phyloP scores from a whole-genome alignment of 352 stramenopile species.

The Elongisporangium senticosum region DNA sequence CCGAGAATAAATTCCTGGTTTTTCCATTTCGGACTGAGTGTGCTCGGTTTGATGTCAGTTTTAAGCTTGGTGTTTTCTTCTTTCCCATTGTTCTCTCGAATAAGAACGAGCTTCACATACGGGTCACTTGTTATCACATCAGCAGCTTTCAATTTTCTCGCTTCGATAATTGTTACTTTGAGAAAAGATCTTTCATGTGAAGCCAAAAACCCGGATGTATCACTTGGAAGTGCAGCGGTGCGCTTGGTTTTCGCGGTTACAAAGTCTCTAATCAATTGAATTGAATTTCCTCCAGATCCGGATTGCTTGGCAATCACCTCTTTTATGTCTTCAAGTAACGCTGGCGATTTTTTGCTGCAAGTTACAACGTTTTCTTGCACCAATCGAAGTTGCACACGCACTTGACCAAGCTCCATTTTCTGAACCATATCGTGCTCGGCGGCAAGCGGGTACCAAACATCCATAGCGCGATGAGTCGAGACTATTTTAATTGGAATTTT shows the following conservation, averaged over 20 bases:
- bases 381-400: constrained; percentile 48
- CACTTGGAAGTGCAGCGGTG: constrained; percentile 5
- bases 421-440: constrained; percentile 67
- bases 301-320: constrained; percentile 10
- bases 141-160: constrained; percentile 37
- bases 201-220: constrained; percentile 8
- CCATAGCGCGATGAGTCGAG: constrained; percentile 46
- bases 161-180: constrained; percentile 54
- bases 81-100: constrained; percentile 35
- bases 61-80: constrained; percentile 57
- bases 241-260: constrained; percentile 4
- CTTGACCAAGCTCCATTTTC: constrained; percentile 47
- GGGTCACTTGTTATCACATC: constrained; percentile 51
- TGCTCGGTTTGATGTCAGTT: constrained; percentile 59
- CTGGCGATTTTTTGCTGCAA: constrained; percentile 29
- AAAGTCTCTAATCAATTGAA: constrained; percentile 10
- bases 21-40: constrained; percentile 59
- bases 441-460: constrained; percentile 59
- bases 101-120: constrained; percentile 53
- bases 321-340: constrained; percentile 26
- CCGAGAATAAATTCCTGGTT: constrained; percentile 69
- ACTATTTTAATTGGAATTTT: constrained; percentile 65
- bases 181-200: constrained; percentile 44
- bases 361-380: constrained; percentile 22
- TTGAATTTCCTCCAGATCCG: constrained; percentile 3